Evolutionary conservation across 371 early-diverging fungal genomes (phyloP).

Genomic region (Actinomortierella ambigua): DNA sequence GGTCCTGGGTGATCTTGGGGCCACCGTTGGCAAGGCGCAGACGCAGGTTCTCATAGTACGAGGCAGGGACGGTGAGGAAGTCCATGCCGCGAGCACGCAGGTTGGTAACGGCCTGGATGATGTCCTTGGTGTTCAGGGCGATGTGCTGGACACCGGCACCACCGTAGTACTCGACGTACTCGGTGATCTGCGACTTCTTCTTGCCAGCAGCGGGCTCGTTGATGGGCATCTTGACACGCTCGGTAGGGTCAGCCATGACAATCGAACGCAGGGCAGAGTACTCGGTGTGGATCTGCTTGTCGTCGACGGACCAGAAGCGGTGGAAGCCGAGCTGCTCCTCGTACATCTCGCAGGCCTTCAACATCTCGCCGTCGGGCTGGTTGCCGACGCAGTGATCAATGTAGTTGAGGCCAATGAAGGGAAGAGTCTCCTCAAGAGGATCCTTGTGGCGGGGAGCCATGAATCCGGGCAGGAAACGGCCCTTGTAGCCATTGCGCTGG

Average conservation of each 20-base stretch:
- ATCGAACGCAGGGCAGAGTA: slow-evolving; percentile 94
- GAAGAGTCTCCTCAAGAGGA: slow-evolving; percentile 73
- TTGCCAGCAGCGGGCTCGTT: slow-evolving; percentile 96
- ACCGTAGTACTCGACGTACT: slow-evolving; percentile 96
- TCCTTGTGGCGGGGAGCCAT: slow-evolving; percentile 56
- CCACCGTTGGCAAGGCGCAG: slow-evolving; percentile 69
- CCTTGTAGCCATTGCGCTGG: slow-evolving; percentile 84
- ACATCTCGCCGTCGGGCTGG: slow-evolving; percentile 93
- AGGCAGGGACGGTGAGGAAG: slow-evolving; percentile 85
- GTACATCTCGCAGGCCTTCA: slow-evolving; percentile 81
- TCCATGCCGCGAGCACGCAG: slow-evolving; percentile 89
- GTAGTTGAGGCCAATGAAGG: slow-evolving; percentile 66
- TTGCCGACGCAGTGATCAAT: slow-evolving; percentile 97
- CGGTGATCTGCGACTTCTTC: slow-evolving; percentile 96
- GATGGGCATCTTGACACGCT: slow-evolving; percentile 95
- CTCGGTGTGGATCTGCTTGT: slow-evolving; percentile 94
- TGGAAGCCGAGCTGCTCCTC: slow-evolving; percentile 93
- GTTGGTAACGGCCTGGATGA: slow-evolving; percentile 81
- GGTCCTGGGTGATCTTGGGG: slow-evolving; percentile 79
- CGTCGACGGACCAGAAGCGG: slow-evolving; percentile 98
- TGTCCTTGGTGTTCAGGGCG: slow-evolving; percentile 88
- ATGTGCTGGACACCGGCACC: slow-evolving; percentile 96
- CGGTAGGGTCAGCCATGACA: slow-evolving; percentile 94
- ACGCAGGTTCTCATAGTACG: slow-evolving; percentile 90
- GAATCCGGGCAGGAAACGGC: slow-evolving; percentile 89